phyloP scores from a whole-genome alignment of 2,329 filamentous ascomycete species.

The Lojkania enalia region DNA sequence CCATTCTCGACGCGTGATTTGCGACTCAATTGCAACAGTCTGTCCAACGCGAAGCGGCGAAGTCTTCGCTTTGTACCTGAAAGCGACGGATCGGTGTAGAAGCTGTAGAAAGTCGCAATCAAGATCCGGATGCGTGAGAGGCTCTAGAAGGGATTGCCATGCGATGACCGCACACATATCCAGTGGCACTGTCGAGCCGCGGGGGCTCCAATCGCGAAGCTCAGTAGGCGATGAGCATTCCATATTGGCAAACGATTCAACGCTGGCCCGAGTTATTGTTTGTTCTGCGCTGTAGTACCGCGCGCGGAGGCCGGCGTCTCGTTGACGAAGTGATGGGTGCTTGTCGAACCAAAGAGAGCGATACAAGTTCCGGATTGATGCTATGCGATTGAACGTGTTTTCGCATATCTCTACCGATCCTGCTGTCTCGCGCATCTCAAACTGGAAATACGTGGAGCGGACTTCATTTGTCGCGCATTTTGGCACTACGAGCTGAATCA shows the following conservation, averaged over 20 bases:
- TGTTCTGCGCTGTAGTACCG: neutral
- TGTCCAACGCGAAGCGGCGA: conserved; percentile 7
- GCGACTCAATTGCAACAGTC: conserved; percentile 8
- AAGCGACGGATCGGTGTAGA: conserved; percentile 6
- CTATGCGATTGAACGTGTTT: neutral
- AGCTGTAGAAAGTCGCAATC: conserved; percentile 9
- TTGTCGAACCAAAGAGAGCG: neutral
- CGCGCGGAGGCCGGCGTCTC: neutral
- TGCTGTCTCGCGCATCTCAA: conserved; percentile 6
- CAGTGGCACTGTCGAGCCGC: conserved; percentile 6
- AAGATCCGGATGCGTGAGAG: conserved; percentile 9
- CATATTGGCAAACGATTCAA: conserved; percentile 1
- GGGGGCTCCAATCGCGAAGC: conserved; percentile 8
- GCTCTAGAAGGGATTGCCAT: conserved; percentile 9
- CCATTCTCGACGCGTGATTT: conserved; percentile 10
- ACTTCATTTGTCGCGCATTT: conserved; percentile 9
- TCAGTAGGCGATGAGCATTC: conserved; percentile 9
- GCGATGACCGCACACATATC: conserved; percentile 8
- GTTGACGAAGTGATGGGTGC: neutral
- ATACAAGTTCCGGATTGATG: neutral
- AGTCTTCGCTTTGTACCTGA: conserved; percentile 9
- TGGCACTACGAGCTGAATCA: conserved; percentile 9
- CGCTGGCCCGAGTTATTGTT: neutral
- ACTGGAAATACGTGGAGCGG: conserved; percentile 9
- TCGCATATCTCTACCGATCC: neutral